Conservation (phyloP, 495 filamentous ascomycete species). For the Daldinia concentrica region DNA sequence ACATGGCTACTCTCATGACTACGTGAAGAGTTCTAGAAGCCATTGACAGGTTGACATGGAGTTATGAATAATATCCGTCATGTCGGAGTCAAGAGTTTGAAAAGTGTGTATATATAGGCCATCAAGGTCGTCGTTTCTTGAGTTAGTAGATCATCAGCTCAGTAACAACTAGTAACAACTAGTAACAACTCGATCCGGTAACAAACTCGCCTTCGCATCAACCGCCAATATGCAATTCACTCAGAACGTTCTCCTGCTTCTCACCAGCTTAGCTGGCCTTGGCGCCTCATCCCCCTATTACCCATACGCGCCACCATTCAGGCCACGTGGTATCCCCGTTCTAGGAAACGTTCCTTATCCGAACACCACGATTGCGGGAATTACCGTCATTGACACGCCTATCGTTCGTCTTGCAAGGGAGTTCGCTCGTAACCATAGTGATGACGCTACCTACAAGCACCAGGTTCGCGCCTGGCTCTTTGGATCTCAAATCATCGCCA, state of each 20-base stretch:
- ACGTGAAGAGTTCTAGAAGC: neutral
- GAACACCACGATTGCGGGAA: conserved; percentile 39
- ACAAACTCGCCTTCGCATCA: conserved; percentile 10
- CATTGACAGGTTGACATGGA: neutral
- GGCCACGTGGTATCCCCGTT: conserved; percentile 12
- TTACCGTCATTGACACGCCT: conserved; percentile 55
- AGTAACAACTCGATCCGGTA: conserved; percentile 12
- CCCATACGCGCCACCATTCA: neutral
- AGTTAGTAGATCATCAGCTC: conserved; percentile 3
- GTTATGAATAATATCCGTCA: neutral
- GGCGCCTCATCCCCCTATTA: conserved; percentile 1
- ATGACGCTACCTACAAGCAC: conserved; percentile 54
- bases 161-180: conserved; percentile 9
- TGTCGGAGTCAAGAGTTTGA: neutral
- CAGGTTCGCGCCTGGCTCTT: conserved; percentile 55
- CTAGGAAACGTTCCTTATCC: conserved; percentile 22
- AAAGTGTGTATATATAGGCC: neutral
- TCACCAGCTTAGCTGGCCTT: conserved; percentile 22
- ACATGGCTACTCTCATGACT: conserved; percentile 9
- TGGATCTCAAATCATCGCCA: conserved; percentile 49
- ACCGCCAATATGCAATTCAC: conserved; percentile 29
- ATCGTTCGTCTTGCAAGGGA: conserved; percentile 51
- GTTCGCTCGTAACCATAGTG: conserved; percentile 50
- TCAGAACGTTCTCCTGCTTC: conserved; percentile 25
- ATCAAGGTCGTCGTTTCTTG: neutral